Percentiles rank a stretch among this genome's conserved stretches.
phyloP scores from a whole-genome alignment of 2,329 filamentous ascomycete species.

The Botrytis aclada region DNA sequence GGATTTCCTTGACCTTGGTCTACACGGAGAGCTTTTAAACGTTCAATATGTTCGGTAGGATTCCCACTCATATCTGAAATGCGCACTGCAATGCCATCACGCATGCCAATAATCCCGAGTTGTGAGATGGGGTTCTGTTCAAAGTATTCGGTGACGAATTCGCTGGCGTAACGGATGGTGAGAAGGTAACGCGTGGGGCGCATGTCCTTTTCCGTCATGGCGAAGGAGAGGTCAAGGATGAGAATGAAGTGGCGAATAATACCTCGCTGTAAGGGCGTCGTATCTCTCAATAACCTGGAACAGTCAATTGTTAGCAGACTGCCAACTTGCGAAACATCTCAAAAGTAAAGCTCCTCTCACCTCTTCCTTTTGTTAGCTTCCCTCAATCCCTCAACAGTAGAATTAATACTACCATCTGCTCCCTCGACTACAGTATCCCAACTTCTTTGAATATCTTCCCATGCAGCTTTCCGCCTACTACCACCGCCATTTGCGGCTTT shows the following conservation, averaged over 20 bases:
- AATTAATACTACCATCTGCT: constrained; percentile 73
- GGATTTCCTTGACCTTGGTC: constrained; percentile 71
- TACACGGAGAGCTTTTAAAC: constrained; percentile 63
- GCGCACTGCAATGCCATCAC: constrained; percentile 81
- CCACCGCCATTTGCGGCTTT: constrained; percentile 35
- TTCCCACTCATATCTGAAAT: constrained; percentile 91
- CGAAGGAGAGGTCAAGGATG: constrained; percentile 85
- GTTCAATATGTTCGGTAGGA: constrained; percentile 80
- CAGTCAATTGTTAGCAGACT: constrained; percentile 3
- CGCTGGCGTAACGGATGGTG: constrained; percentile 75
- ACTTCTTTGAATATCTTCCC: constrained; percentile 64
- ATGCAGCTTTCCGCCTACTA: constrained; percentile 51
- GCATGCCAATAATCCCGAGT: constrained; percentile 87
- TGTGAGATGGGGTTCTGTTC: constrained; percentile 99
- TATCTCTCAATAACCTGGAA: constrained; percentile 79
- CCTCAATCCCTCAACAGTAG: constrained; percentile 66
- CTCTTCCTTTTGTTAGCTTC: constrained; percentile 80
- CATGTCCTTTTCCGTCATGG: constrained; percentile 94
- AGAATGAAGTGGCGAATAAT: constrained; percentile 96
- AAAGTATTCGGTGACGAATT: constrained; percentile 92
- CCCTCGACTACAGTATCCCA: constrained; percentile 77
- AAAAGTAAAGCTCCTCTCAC: constrained; percentile 40
- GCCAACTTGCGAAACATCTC: not conserved
- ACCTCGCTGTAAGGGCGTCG: constrained; percentile 89
- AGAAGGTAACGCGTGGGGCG: constrained; percentile 83